Conservation (phyloP, 805 yeast species). For the Starmerella apis region DNA sequence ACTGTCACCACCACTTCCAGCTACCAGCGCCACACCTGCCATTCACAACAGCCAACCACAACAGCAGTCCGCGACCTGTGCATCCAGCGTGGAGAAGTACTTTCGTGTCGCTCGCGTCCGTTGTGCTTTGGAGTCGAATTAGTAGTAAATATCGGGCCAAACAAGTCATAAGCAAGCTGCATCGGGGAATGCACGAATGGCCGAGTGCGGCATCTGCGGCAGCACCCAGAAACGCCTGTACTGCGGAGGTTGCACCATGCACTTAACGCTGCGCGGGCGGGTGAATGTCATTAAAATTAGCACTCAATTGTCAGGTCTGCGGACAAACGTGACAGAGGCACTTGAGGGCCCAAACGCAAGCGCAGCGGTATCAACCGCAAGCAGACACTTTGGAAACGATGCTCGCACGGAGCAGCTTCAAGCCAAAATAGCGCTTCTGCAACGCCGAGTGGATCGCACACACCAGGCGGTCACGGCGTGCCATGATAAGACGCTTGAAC, state of each 20-base stretch:
- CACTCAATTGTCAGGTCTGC: slow-evolving; percentile 18
- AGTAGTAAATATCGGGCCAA: too few species aligned
- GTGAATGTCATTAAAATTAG: slow-evolving; percentile 25
- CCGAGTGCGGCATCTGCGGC: slow-evolving; percentile 26
- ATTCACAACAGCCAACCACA: not conserved
- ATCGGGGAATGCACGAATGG: slow-evolving; percentile 5
- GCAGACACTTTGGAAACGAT: slow-evolving; percentile 10
- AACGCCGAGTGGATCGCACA: slow-evolving; percentile 16
- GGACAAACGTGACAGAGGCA: slow-evolving; percentile 15
- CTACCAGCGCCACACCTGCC: not conserved
- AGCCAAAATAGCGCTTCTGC: slow-evolving; percentile 19
- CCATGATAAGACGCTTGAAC: slow-evolving; percentile 15
- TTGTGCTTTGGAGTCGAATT: too few species aligned
- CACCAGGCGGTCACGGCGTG: slow-evolving; percentile 16
- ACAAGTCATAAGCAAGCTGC: too few species aligned
- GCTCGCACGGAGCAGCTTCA: slow-evolving; percentile 20
- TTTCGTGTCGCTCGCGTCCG: too few species aligned
- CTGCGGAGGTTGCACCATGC: slow-evolving; percentile 26
- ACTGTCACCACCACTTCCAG: too few species aligned
- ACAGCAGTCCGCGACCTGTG: not conserved
- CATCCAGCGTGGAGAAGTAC: too few species aligned
- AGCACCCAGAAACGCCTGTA: slow-evolving; percentile 19
- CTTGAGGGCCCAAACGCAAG: slow-evolving; percentile 6
- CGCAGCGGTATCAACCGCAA: not conserved
- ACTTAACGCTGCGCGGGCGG: slow-evolving; percentile 22